These are phyloP conservation scores for Nakazawaea pomicola DNA, from an alignment of 805 yeast genomes.

Conservation along the genomic window DNA sequence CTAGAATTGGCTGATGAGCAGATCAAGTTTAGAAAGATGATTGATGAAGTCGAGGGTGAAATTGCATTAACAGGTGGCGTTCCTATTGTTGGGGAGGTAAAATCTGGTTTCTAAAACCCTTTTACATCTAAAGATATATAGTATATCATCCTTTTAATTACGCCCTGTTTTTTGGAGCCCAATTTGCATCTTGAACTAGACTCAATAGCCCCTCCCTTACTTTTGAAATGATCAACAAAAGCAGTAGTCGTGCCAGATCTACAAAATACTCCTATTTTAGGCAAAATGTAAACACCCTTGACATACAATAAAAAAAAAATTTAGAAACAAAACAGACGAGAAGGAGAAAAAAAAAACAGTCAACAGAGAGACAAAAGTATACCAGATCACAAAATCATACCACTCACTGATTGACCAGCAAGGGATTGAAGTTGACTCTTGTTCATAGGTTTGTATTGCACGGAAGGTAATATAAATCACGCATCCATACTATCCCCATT, in stretches of 20 bases:
- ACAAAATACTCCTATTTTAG: background rate
- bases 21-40: conserved; percentile 65
- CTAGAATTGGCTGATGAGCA: conserved; percentile 84
- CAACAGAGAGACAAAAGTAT: too few species aligned
- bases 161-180: too few species aligned
- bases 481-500: too few species aligned
- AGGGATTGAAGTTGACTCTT: too few species aligned
- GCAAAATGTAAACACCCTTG: background rate
- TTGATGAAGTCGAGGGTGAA: conserved; percentile 42
- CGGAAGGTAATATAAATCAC: too few species aligned
- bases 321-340: background rate
- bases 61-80: conserved; percentile 18
- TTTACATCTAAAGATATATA: background rate
- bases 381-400: too few species aligned
- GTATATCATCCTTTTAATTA: background rate
- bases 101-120: too few species aligned
- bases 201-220: too few species aligned
- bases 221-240: too few species aligned
- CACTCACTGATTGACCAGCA: too few species aligned
- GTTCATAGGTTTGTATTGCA: too few species aligned
- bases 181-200: too few species aligned
- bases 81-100: background rate
- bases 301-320: background rate
- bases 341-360: background rate
- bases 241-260: background rate